These are phyloP conservation scores for Solanum peruvianum DNA, from an alignment of 257 asterid genomes.

Conservation along the genomic window DNA sequence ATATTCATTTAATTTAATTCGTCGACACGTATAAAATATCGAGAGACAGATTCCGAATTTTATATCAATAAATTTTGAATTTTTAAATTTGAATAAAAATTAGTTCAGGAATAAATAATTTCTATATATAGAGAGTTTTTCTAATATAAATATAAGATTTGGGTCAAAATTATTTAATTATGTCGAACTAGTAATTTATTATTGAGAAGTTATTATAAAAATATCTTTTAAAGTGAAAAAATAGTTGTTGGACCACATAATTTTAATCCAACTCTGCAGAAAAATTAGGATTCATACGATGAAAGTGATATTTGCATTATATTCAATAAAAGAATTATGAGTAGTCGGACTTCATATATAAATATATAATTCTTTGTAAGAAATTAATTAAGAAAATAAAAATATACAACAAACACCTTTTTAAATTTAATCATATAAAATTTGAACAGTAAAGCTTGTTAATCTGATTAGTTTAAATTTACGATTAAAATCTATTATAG, in stretches of 20 bases:
- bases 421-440: background rate
- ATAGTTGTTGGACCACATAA: background rate
- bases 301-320: background rate
- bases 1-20: background rate
- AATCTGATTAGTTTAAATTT: background rate
- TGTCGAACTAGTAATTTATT: rapidly evolving
- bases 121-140: background rate
- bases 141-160: background rate
- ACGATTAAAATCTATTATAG: background rate
- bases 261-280: background rate
- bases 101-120: background rate
- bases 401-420: background rate
- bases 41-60: background rate
- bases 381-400: background rate
- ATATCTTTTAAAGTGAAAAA: background rate
- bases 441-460: rapidly evolving
- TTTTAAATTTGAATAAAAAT: background rate
- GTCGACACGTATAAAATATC: background rate
- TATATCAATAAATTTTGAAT: background rate
- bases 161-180: rapidly evolving
- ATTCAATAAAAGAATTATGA: background rate
- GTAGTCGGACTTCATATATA: background rate
- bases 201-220: background rate
- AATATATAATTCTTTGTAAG: rapidly evolving
- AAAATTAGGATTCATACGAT: background rate